Percentiles rank a stretch among this genome's conserved stretches.
phyloP scores from a whole-genome alignment of 2,329 filamentous ascomycete genomes.

The Hirsutella rhossiliensis region DNA sequence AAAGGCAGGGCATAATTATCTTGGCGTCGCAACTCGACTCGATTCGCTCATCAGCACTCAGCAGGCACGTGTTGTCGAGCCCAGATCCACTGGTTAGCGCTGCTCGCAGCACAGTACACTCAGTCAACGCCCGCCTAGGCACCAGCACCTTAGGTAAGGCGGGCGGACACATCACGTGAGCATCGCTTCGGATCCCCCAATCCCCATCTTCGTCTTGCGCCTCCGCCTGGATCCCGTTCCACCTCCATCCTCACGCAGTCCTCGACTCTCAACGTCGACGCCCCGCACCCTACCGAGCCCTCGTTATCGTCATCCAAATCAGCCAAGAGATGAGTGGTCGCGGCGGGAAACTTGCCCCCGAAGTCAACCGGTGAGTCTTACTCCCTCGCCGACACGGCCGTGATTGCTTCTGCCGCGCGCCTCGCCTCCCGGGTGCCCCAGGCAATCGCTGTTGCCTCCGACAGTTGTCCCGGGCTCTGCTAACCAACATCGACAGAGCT shows the following conservation, averaged over 20 bases:
- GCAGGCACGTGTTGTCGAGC: no score
- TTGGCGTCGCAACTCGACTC: no score
- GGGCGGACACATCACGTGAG: conserved; percentile 13
- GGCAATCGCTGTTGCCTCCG: neutral
- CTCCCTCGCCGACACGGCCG: neutral
- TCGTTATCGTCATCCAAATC: conserved; percentile 6
- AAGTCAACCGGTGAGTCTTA: conserved; percentile 77
- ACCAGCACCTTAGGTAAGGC: no score
- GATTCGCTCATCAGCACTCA: no score
- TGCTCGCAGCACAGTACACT: no score
- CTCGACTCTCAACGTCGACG: conserved; percentile 6
- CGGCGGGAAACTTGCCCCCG: conserved; percentile 92
- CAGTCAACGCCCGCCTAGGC: no score
- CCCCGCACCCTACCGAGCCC: conserved; percentile 15
- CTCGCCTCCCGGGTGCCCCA: neutral
- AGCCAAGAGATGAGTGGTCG: conserved; percentile 89
- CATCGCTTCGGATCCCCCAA: conserved; percentile 2
- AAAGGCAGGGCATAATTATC: no score
- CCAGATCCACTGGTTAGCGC: no score
- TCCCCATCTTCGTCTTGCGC: conserved; percentile 13
- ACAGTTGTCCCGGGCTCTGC: conserved; percentile 5
- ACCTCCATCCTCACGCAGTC: conserved; percentile 14
- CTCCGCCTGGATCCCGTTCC: conserved; percentile 16
- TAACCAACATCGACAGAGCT: conserved; percentile 53
- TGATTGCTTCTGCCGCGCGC: neutral